Evolutionary conservation across 257 asterid species (phyloP), one percentile per base, ranked within the genome.

Genomic region (Primulina eburnea): DNA sequence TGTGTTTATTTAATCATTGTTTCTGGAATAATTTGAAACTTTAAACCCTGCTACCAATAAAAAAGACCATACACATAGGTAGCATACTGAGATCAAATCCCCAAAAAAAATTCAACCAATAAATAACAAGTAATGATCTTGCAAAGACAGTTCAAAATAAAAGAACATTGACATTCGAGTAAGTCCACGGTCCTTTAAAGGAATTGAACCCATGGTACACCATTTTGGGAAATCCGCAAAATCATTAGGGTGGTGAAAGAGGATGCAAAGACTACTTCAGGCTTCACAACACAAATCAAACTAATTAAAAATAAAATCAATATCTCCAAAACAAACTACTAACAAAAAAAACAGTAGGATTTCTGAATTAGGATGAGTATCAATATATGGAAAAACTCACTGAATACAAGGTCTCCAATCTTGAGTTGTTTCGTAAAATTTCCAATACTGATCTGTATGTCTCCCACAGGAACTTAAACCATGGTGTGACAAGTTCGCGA

Each of bases 381-480:
- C 30, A 60, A 64, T 16, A 20, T 18, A 57, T 3, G 40, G n/a
- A 26, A 35, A 40, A 70, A 21, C 86, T 77, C 70, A 89, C 95
- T 21, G 95, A 92, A 71, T 89, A 89, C 20, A 86, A 82, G 50
- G 84, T 86, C 81, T 89, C 96, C 80, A 89, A 73, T 74, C 84
- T 85, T 16, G 96, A 85, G 80, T 89, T 89, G 81, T 89, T 89
- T 24, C 95, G 83, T 78, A 89, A 75, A 60, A 89, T 80, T 76
- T 89, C 96, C 82, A 89, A 72, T 64, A 89, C 95, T 0, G 96
- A 85, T 76, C 96, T 84, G 73, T 89, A 89, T 7, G 96, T 89
- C 78, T 89, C 96, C 96, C 96, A 89, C 83, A 89, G 79, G 75
- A 89, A 89, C 83, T 89, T 89, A 74, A 89, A 87, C 95, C 96